Evolutionary conservation across 1,139 yeast genomes (phyloP).

Genomic region (Geotrichum siamense): DNA sequence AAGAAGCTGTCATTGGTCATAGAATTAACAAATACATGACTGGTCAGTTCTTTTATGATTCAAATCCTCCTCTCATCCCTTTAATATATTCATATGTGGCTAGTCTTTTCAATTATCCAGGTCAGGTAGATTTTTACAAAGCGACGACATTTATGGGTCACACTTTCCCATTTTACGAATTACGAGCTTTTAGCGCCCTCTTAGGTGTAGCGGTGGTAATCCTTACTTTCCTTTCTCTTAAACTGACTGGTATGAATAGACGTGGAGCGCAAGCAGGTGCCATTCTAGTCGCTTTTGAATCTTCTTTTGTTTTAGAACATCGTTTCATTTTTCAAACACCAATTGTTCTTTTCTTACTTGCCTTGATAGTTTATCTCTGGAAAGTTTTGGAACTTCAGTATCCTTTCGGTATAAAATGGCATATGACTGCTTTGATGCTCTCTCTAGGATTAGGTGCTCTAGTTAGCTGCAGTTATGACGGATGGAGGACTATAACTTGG

Average conservation of each 20-base stretch:
- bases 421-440: conserved; percentile 37
- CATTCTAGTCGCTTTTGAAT: conserved; percentile 45
- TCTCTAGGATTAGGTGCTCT: conserved; percentile 50
- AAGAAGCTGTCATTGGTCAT: conserved; percentile 51
- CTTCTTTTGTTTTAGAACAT: conserved; percentile 46
- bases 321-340: conserved; percentile 47
- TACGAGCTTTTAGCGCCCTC: conserved; percentile 51
- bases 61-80: conserved; percentile 56
- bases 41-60: conserved; percentile 51
- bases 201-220: conserved; percentile 44
- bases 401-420: conserved; percentile 44
- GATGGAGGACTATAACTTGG: conserved; percentile 49
- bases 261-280: conserved; percentile 43
- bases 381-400: conserved; percentile 37
- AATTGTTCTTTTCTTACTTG: conserved; percentile 43
- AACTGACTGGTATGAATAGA: conserved; percentile 43
- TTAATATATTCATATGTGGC: conserved; percentile 44
- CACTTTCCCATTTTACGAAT: conserved; percentile 38
- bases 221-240: conserved; percentile 44
- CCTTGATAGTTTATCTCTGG: conserved; percentile 42
- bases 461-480: conserved; percentile 49
- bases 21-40: conserved; percentile 46
- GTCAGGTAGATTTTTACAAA: conserved; percentile 33
- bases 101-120: conserved; percentile 41
- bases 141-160: conserved; percentile 32